Evolutionary conservation across 495 filamentous ascomycete species (phyloP).

Genomic region (Penicillium cosmopolitanum): DNA sequence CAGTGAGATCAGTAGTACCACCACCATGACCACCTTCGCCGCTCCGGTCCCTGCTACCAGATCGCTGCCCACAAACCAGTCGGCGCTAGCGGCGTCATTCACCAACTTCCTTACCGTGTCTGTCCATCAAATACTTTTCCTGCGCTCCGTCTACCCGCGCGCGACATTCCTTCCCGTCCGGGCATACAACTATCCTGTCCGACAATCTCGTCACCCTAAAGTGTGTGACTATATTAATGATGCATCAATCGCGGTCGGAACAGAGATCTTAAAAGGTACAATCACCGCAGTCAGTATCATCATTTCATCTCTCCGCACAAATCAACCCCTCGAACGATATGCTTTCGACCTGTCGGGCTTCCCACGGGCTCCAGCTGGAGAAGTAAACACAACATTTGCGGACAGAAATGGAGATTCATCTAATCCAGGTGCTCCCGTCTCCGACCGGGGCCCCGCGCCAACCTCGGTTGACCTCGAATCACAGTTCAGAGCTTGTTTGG

Average conservation of each 20-base stretch:
- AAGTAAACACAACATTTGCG: conserved; percentile 58
- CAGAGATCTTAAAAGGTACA: conserved; percentile 71
- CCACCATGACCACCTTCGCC: conserved; percentile 54
- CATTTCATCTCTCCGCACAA: conserved; percentile 64
- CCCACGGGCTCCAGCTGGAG: conserved; percentile 60
- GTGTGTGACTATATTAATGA: conserved; percentile 92
- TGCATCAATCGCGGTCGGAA: conserved; percentile 74
- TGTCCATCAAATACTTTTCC: conserved; percentile 92
- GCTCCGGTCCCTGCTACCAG: conserved; percentile 48
- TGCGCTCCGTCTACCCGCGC: conserved; percentile 80
- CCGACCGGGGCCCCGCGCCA: conserved; percentile 37
- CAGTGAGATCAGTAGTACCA: conserved; percentile 53
- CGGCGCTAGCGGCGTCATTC: conserved; percentile 52
- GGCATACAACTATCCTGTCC: conserved; percentile 87
- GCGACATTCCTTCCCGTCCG: conserved; percentile 79
- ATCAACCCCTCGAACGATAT: conserved; percentile 74
- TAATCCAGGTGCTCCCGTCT: conserved; percentile 41
- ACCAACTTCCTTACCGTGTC: conserved; percentile 82
- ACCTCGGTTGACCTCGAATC: conserved; percentile 67
- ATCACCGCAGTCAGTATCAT: conserved; percentile 76
- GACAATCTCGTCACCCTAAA: conserved; percentile 85
- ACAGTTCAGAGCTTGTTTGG: conserved; percentile 67
- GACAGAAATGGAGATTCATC: conserved; percentile 49
- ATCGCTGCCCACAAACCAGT: conserved; percentile 49
- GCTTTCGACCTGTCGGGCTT: conserved; percentile 81